phyloP scores from a whole-genome alignment of 352 stramenopile genomes.

The Globisporangium carolinianum region DNA sequence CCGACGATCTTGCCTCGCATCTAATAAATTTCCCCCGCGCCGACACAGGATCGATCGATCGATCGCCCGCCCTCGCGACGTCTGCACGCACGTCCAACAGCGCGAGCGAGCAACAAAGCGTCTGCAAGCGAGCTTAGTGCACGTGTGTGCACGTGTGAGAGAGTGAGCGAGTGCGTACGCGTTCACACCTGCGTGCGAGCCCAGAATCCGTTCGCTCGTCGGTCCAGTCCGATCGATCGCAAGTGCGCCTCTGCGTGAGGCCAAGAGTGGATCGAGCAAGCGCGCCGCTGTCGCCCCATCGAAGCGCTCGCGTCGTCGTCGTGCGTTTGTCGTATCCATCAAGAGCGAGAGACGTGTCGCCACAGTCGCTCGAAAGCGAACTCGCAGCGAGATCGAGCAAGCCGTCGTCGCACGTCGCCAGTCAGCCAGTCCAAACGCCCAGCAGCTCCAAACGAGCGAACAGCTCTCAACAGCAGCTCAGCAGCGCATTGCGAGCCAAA shows the following conservation, averaged over 20 bases:
- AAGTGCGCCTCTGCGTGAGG: background rate
- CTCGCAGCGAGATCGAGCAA: background rate
- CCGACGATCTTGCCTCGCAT: too few relatives aligned
- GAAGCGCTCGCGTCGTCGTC: background rate
- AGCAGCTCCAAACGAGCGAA: background rate
- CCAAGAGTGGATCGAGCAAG: background rate
- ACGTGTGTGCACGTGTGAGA: background rate
- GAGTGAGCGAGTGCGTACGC: background rate
- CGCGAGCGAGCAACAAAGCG: too few relatives aligned
- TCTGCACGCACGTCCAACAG: background rate
- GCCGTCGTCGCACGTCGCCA: slow-evolving; percentile 1
- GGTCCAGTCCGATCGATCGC: slow-evolving; percentile 2
- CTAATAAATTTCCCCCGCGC: too few relatives aligned
- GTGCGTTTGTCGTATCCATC: slow-evolving; percentile 6
- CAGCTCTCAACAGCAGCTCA: background rate
- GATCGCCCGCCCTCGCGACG: too few relatives aligned
- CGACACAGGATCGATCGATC: too few relatives aligned
- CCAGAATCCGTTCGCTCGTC: background rate
- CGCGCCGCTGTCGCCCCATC: too few relatives aligned
- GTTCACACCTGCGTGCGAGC: background rate
- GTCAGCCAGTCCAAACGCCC: background rate
- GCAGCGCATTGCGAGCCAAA: background rate
- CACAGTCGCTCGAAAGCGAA: background rate
- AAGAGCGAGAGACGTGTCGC: slow-evolving; percentile 4
- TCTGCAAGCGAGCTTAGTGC: too few relatives aligned